Base-by-base conservation (phyloP, 108 stramenopile species). In the Epipyxis sp. region DNA sequence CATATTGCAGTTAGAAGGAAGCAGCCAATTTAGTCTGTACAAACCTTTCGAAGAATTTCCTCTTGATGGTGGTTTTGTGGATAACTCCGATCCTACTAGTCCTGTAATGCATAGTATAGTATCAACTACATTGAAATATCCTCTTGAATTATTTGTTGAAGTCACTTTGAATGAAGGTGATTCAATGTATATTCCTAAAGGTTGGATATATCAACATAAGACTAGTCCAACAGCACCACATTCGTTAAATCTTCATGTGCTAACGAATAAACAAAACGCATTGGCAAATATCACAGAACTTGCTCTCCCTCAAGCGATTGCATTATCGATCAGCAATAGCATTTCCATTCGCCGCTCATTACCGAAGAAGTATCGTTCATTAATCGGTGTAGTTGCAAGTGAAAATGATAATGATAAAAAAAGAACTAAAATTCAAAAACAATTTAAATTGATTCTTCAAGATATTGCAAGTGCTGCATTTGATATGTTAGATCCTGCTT, bases 401-500 rank as follows among this genome's bases (percentile, higher is more conserved):
- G 92, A 92, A 76, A 84, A 84, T 1, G 59, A 92, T 72, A 90
- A 89, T 65, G 83, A 89, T 44, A 79, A 78, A 25, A 72, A 68
- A 41, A 77, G 72, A 69, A 44, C 40, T n/a, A 41, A 1, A 3
- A 1, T 25, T 34, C 1, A 0, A 0, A 44, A 74, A 32, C 67
- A 69, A 77, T 13, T 40, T 81, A 30, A 50, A 76, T 0, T 58
- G n/a, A 25, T 25, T 71, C 16, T 44, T 84, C 16, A 34, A 80
- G 1, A 69, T 37, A 30, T 10, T 6, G 34, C 61, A 25, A 0
- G 34, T 1, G 39, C 42, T 86, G n/a, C 13, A 13, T 13, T 50
- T 6, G 79, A 77, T 10, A 83, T 94, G 83, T 43, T 96, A 13
- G 96, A 98, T 85, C 91, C 90, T 10, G 93, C 92, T 29, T 93